A percentile compares a stretch with the other conserved stretches of the same genome.
These are phyloP conservation scores for Thecaphora frezii DNA, from an alignment of 1,284 basidiomycete species.

Conservation along the genomic window DNA sequence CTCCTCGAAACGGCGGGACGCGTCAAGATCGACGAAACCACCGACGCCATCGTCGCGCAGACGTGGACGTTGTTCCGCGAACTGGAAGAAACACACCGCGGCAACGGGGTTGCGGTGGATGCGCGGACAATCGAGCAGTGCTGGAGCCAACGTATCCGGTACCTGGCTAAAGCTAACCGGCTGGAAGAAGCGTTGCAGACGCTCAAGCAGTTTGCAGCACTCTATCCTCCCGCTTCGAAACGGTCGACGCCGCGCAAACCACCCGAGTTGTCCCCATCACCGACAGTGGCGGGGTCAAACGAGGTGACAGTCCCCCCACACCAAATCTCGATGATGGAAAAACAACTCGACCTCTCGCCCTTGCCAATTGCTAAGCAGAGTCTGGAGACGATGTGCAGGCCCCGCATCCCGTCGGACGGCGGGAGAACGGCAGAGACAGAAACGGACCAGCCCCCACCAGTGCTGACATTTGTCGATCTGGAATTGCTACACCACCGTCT, in stretches of 20 bases:
- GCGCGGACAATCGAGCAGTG: constrained; percentile 17
- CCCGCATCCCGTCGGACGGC: neutral
- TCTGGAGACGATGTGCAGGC: neutral
- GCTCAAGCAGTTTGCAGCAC: constrained; percentile 4
- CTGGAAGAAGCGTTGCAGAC: constrained; percentile 9
- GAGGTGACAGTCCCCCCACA: neutral
- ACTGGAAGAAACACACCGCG: neutral
- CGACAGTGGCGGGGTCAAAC: neutral
- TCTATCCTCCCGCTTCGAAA: constrained; percentile 14
- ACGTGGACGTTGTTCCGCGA: constrained; percentile 29
- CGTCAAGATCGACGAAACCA: neutral
- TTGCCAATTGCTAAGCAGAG: constrained; percentile 1
- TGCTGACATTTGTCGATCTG: constrained; percentile 35
- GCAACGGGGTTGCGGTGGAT: constrained; percentile 3
- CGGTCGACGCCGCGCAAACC: no score
- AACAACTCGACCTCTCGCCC: constrained; percentile 2
- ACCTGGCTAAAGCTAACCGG: constrained; percentile 18
- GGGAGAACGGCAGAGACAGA: constrained; percentile 2
- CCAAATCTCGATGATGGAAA: neutral
- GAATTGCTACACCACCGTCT: constrained; percentile 48
- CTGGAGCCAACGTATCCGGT: constrained; percentile 39
- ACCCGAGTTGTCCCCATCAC: no score
- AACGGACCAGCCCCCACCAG: constrained; percentile 6
- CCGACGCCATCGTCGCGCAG: constrained; percentile 6
- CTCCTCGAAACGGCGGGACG: constrained; percentile 24